phyloP scores from a whole-genome alignment of 1,139 yeast species.

The Magnusiomyces paraingens region DNA sequence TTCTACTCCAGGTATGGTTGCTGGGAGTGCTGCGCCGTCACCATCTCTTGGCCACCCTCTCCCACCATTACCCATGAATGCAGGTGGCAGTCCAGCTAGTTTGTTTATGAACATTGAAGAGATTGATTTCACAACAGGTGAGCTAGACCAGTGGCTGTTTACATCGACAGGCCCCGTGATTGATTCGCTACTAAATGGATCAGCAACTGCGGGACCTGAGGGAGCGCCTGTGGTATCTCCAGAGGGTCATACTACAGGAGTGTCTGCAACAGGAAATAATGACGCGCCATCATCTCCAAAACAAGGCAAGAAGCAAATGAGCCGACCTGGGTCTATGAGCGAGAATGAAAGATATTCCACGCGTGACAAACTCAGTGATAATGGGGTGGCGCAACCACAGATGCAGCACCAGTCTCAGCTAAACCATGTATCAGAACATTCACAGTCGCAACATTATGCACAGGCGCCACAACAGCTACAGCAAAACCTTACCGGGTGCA shows the following conservation, averaged over 20 bases:
- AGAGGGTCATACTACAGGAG: background rate
- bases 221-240: background rate
- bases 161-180: conserved; percentile 12
- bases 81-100: background rate
- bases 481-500: background rate
- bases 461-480: background rate
- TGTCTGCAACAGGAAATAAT: too few species aligned
- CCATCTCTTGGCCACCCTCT: background rate
- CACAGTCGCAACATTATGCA: background rate
- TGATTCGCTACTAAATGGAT: background rate
- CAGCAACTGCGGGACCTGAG: background rate
- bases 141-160: conserved; percentile 10
- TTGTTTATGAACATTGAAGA: conserved; percentile 7
- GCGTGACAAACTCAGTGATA: too few species aligned
- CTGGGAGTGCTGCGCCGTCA: background rate
- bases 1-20: too few species aligned
- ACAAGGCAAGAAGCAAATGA: too few species aligned
- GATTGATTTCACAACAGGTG: conserved; percentile 6
- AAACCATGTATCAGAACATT: background rate
- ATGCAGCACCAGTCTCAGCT: too few species aligned
- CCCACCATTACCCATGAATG: background rate
- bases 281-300: too few species aligned
- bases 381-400: too few species aligned
- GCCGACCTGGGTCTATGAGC: too few species aligned
- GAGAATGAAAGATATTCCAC: too few species aligned